Evolutionary conservation across 2,329 filamentous ascomycete species (phyloP).

Genomic region (Dactylonectria macrodidyma): DNA sequence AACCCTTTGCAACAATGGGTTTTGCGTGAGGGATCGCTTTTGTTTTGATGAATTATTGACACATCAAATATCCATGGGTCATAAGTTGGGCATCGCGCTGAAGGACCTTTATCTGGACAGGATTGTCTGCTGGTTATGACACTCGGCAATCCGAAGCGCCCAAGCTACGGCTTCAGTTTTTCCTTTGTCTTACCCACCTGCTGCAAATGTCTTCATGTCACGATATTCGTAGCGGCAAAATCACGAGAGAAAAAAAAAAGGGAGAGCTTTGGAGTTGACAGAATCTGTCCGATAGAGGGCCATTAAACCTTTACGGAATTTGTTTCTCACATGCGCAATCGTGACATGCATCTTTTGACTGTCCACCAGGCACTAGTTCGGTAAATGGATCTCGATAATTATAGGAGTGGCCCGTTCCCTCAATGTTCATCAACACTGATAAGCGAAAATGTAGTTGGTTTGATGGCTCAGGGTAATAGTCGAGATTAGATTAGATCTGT

Average conservation of each 20-base stretch:
- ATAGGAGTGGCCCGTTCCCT: neutral
- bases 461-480: neutral
- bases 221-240: constrained; percentile 51
- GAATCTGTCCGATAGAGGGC: constrained; percentile 56
- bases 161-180: constrained; percentile 47
- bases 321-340: neutral
- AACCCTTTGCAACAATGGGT: constrained; percentile 41
- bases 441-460: constrained; percentile 10
- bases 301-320: constrained; percentile 39
- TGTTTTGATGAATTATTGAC: constrained; percentile 54
- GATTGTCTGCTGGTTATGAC: constrained; percentile 58
- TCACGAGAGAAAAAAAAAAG: constrained; percentile 54
- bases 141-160: constrained; percentile 45
- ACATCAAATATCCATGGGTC: constrained; percentile 54
- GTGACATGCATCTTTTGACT: constrained; percentile 6
- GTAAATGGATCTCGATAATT: neutral
- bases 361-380: neutral
- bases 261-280: constrained; percentile 53
- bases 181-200: constrained; percentile 57
- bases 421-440: neutral
- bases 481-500: constrained; percentile 7
- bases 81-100: constrained; percentile 59
- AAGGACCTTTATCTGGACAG: constrained; percentile 61
- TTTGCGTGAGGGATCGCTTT: constrained; percentile 48
- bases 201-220: constrained; percentile 50